Evolutionary conservation across 768 basidiomycete species (phyloP), one percentile per base, ranked within the genome.

Genomic region (Gautieria morchelliformis): DNA sequence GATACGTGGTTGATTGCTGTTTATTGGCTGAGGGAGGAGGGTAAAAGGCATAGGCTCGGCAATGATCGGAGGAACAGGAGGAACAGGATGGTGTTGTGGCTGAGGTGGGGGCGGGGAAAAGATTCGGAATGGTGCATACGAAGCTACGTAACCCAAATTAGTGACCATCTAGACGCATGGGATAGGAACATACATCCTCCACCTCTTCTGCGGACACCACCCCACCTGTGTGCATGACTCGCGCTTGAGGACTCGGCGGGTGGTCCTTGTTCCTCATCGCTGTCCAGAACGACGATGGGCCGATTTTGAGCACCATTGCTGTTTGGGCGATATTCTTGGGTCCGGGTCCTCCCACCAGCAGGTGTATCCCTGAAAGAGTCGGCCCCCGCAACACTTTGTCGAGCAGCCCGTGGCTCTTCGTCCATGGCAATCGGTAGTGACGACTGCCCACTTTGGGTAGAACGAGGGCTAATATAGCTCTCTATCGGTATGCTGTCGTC

Each of bases 1-100:
- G 19, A 3, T 17, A 24, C 24, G 20, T 19, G 52, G 19, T 15
- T 15, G 24, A 37, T 41, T 32, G 15, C 37, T n/a, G 6, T 5
- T 17, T 42, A 8, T 7, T 40, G 58, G 15, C 10, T 37, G 58
- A 5, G 58, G 50, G 33, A 52, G 74, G 60, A 73, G 61, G 5
- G 74, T 73, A 30, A 76, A 59, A 22, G 76, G 76, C 30, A 74
- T 65, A 22, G 63, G 63, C 1, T 70, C 67, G 0, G 65, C 61
- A 67, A 69, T 39, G 20, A 57, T 49, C 9, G 56, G 58, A 61
- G 70, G 86, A 0, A 87, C 80, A 1, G 84, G 83, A 0, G 85
- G 86, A 4, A 77, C 67, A 1, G 66, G 59, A 17, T 62, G 63
- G 24, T 67, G 63, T 51, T 70, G 71, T 14, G 70, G 70, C 33